These are phyloP conservation scores for Alternaria panax DNA, from an alignment of 2,329 filamentous ascomycete species.

Conservation along the genomic window DNA sequence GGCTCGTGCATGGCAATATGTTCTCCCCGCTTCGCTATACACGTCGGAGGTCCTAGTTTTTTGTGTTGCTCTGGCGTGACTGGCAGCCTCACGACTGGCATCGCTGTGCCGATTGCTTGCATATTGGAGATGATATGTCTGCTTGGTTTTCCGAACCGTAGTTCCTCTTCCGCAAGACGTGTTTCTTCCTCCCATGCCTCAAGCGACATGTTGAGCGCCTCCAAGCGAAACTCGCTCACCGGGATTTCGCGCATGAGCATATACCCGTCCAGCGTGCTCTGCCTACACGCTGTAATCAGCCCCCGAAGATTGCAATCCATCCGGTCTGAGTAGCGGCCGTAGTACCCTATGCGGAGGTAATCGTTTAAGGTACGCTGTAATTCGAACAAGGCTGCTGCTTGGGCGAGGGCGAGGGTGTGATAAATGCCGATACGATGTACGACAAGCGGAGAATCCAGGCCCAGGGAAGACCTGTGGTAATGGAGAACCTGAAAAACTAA, in stretches of 20 bases:
- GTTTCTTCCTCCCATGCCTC: background rate
- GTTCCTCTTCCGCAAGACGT: background rate
- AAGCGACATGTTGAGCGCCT: background rate
- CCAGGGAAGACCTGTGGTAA: background rate
- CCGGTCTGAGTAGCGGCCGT: constrained; percentile 1
- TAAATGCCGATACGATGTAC: constrained; percentile 5
- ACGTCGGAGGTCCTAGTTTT: background rate
- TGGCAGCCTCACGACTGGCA: background rate
- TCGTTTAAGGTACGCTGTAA: background rate
- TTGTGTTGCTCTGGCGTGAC: background rate
- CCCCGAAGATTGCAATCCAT: background rate
- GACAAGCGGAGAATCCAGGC: background rate
- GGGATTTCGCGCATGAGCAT: background rate
- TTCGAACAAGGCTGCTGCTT: background rate
- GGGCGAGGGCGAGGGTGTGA: background rate
- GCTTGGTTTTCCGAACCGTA: background rate
- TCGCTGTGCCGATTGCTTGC: background rate
- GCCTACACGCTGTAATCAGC: constrained; percentile 1
- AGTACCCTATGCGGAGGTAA: background rate
- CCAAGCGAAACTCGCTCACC: constrained; percentile 4
- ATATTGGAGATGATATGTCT: background rate
- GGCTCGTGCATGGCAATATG: background rate
- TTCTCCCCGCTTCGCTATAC: background rate
- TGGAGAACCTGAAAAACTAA: background rate
- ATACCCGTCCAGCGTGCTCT: background rate